These are phyloP conservation scores for Melaleuca alternifolia DNA, from an alignment of 345 rosid genomes.

Conservation along the genomic window DNA sequence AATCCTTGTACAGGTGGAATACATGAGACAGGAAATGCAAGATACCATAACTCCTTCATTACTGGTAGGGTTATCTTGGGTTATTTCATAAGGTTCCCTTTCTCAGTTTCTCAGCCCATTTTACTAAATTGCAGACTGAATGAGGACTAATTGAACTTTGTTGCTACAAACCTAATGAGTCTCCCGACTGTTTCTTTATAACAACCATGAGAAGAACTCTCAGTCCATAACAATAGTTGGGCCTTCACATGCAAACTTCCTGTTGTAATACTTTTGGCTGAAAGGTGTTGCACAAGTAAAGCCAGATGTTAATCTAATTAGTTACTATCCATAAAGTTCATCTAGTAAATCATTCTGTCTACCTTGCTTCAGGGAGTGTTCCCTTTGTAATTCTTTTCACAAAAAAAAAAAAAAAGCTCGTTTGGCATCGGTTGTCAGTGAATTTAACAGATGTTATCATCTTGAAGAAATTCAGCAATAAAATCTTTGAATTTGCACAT, in stretches of 20 bases:
- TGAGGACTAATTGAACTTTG: background rate
- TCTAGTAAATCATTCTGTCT: background rate
- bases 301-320: background rate
- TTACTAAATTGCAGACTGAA: background rate
- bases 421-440: background rate
- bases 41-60: slow-evolving; percentile 45
- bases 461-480: background rate
- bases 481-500: background rate
- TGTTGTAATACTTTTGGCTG: background rate
- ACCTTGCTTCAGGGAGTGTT: background rate
- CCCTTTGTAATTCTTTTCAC: background rate
- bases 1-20: slow-evolving; percentile 44
- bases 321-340: background rate
- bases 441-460: background rate
- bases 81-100: background rate
- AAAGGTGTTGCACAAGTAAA: background rate
- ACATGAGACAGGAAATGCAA: slow-evolving; percentile 50
- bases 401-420: background rate
- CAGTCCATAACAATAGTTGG: background rate
- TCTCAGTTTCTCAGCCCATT: background rate
- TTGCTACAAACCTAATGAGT: background rate
- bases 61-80: slow-evolving; percentile 30
- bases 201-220: background rate
- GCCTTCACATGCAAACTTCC: background rate
- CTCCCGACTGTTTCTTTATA: background rate